A percentile compares a stretch with the other conserved stretches of the same genome.
These are phyloP conservation scores for Yamadazyma scolyti DNA, from an alignment of 805 yeast species.

Conservation along the genomic window DNA sequence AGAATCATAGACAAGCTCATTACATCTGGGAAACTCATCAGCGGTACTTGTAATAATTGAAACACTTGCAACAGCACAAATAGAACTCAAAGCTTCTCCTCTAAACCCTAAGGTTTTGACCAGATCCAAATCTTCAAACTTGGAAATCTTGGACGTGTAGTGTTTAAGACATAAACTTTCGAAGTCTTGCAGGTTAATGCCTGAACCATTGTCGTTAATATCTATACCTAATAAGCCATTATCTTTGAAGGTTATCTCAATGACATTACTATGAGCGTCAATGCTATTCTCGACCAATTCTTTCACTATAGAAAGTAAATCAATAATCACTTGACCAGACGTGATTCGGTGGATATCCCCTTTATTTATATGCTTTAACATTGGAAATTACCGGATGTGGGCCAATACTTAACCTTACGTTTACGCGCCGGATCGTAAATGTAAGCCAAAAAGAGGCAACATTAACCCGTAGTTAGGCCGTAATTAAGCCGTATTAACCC, in stretches of 20 bases:
- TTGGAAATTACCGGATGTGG: too few relatives aligned
- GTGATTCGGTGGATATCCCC: slow-evolving; percentile 72
- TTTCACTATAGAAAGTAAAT: slow-evolving; percentile 71
- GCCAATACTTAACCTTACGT: too few relatives aligned
- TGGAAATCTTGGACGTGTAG: slow-evolving; percentile 60
- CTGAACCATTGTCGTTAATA: slow-evolving; percentile 65
- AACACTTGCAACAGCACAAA: slow-evolving; percentile 54
- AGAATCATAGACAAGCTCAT: slow-evolving; percentile 48
- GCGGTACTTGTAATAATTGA: slow-evolving; percentile 47
- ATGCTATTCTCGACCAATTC: slow-evolving; percentile 84
- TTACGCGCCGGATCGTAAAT: too few relatives aligned
- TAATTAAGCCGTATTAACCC: too few relatives aligned
- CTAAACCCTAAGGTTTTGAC: slow-evolving; percentile 68
- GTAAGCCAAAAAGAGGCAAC: too few relatives aligned
- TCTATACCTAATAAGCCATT: slow-evolving; percentile 73
- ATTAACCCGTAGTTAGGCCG: too few relatives aligned
- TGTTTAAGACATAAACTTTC: slow-evolving; percentile 55
- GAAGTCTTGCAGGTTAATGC: slow-evolving; percentile 54
- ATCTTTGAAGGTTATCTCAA: slow-evolving; percentile 66
- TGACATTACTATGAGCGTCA: slow-evolving; percentile 68
- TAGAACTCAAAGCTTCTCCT: slow-evolving; percentile 76
- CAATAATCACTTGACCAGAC: slow-evolving; percentile 90
- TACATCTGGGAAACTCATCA: slow-evolving; percentile 53
- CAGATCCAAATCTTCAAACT: slow-evolving; percentile 50
- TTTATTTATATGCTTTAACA: slow-evolving; percentile 6